Percentiles rank a stretch among this genome's conserved stretches.
phyloP scores from a whole-genome alignment of 2,329 filamentous ascomycete species.

The Emmonsia crescens region DNA sequence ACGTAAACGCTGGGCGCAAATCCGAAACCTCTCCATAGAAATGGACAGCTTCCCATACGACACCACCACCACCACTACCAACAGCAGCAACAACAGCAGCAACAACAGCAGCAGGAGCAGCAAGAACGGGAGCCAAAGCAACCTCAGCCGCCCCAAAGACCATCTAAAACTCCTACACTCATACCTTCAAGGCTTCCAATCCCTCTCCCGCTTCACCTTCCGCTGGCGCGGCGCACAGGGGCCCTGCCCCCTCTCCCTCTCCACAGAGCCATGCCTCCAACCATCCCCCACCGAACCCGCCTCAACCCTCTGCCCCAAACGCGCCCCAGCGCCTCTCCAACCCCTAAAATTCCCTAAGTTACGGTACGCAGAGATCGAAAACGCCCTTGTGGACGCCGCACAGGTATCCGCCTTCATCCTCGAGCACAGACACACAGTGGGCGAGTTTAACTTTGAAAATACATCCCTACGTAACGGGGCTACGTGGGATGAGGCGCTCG shows the following conservation, averaged over 20 bases:
- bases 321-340: slow-evolving; percentile 36
- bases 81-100: background rate
- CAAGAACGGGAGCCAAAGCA: background rate
- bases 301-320: slow-evolving; percentile 18
- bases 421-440: slow-evolving; percentile 55
- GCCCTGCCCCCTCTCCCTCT: slow-evolving; percentile 60
- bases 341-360: slow-evolving; percentile 58
- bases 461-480: slow-evolving; percentile 57
- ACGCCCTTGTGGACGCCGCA: slow-evolving; percentile 57
- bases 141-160: slow-evolving; percentile 40
- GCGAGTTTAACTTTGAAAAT: slow-evolving; percentile 71
- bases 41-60: slow-evolving; percentile 55
- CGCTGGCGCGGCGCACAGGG: slow-evolving; percentile 65
- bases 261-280: slow-evolving; percentile 56
- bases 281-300: slow-evolving; percentile 37
- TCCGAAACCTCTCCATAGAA: slow-evolving; percentile 60
- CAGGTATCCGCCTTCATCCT: slow-evolving; percentile 61
- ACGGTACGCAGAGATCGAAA: slow-evolving; percentile 59
- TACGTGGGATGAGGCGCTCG: slow-evolving; percentile 70
- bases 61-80: slow-evolving; percentile 32
- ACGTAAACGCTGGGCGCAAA: slow-evolving; percentile 63
- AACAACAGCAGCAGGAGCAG: background rate
- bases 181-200: slow-evolving; percentile 60
- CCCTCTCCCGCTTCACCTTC: slow-evolving; percentile 61
- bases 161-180: slow-evolving; percentile 71